Conservation (phyloP, 2,329 filamentous ascomycete species). For the Huntiella moniliformis region DNA sequence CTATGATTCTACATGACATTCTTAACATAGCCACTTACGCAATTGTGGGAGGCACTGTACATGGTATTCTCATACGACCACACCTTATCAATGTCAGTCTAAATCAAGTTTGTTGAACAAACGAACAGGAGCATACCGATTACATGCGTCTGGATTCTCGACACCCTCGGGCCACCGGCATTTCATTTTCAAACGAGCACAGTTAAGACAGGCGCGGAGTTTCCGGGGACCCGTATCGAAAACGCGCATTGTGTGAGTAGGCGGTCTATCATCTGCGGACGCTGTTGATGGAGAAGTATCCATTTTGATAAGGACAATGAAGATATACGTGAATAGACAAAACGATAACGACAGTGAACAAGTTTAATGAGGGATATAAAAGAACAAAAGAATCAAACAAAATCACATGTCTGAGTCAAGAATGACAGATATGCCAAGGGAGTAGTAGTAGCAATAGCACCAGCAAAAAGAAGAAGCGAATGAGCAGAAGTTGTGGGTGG, state of each 20-base stretch:
- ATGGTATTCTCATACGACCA: constrained; percentile 18
- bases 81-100: constrained; percentile 16
- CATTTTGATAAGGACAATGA: too few species aligned
- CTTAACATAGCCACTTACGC: constrained; percentile 11
- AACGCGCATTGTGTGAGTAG: neutral
- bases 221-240: constrained; percentile 12
- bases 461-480: too few species aligned
- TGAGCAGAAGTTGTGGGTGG: too few species aligned
- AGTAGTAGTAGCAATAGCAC: too few species aligned
- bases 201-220: constrained; percentile 19
- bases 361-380: too few species aligned
- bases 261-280: neutral
- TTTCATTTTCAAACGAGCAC: constrained; percentile 21
- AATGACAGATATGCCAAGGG: too few species aligned
- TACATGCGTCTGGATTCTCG: constrained; percentile 6
- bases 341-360: too few species aligned
- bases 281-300: too few species aligned
- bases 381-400: too few species aligned
- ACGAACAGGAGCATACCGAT: constrained; percentile 15
- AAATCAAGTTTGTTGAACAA: neutral
- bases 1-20: neutral
- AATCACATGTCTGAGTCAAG: too few species aligned
- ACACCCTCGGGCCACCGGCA: constrained; percentile 18
- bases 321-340: too few species aligned
- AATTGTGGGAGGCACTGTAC: constrained; percentile 19